These are phyloP conservation scores for Aspergillus hancockii DNA, from an alignment of 495 filamentous ascomycete species.

Conservation along the genomic window DNA sequence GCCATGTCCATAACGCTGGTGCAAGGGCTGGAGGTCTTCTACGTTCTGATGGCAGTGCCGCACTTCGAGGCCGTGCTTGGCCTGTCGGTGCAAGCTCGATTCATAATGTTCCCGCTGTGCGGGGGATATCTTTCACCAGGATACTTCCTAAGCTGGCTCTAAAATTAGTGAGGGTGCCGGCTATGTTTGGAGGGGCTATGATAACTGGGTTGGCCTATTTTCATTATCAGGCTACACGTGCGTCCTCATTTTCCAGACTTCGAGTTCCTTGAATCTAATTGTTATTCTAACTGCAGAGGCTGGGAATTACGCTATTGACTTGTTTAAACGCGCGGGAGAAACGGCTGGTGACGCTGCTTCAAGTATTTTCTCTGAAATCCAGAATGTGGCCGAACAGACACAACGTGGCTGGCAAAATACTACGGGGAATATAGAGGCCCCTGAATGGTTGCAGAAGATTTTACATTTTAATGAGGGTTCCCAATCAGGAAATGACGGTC, in stretches of 20 bases:
- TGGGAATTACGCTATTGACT: constrained; percentile 81
- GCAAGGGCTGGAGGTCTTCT: constrained; percentile 68
- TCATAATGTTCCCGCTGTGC: constrained; percentile 76
- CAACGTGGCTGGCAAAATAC: constrained; percentile 78
- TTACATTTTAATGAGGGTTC: constrained; percentile 58
- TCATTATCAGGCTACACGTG: constrained; percentile 94
- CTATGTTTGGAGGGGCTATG: constrained; percentile 85
- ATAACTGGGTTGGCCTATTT: constrained; percentile 87
- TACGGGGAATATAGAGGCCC: constrained; percentile 74
- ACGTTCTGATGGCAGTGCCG: constrained; percentile 61
- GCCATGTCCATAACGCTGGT: constrained; percentile 64
- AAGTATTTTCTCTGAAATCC: constrained; percentile 66
- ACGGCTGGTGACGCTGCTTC: constrained; percentile 65
- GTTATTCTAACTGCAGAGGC: constrained; percentile 58
- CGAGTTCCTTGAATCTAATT: constrained; percentile 27
- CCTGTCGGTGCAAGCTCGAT: constrained; percentile 72
- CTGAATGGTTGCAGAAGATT: constrained; percentile 84
- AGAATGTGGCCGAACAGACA: constrained; percentile 75
- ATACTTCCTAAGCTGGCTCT: constrained; percentile 84
- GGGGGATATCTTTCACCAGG: constrained; percentile 82
- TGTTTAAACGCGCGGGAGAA: constrained; percentile 71
- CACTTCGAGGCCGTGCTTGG: constrained; percentile 66
- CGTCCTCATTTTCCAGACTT: constrained; percentile 32
- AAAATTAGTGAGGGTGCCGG: constrained; percentile 84
- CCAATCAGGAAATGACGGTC: constrained; percentile 39